A percentile compares a stretch with the other conserved stretches of the same genome.
These are phyloP conservation scores for Cercospora citrullina DNA, from an alignment of 2,329 filamentous ascomycete genomes.

Conservation along the genomic window DNA sequence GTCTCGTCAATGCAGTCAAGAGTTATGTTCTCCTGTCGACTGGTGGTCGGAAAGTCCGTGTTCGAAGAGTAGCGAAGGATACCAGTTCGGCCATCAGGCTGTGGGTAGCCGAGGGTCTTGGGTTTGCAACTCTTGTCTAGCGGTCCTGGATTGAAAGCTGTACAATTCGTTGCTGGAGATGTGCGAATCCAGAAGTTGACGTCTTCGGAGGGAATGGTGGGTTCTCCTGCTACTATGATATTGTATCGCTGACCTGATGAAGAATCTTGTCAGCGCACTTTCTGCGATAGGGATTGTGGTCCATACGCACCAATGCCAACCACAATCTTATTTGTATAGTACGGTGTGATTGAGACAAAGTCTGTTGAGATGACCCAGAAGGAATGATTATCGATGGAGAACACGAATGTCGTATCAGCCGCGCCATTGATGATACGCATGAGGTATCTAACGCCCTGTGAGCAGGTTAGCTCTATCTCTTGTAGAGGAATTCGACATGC, in stretches of 20 bases:
- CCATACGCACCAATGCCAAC: constrained; percentile 38
- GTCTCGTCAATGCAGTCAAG: constrained; percentile 1
- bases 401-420: constrained; percentile 46
- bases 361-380: constrained; percentile 44
- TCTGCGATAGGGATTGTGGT: background rate
- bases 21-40: background rate
- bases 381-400: constrained; percentile 46
- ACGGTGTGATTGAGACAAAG: constrained; percentile 42
- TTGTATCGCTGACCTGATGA: constrained; percentile 34
- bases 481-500: background rate
- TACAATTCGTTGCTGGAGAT: constrained; percentile 20
- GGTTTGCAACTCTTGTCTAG: constrained; percentile 42
- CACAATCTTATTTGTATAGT: constrained; percentile 40
- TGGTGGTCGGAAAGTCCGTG: background rate
- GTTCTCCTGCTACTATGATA: constrained; percentile 23
- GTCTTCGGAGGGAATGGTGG: background rate
- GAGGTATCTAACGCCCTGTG: constrained; percentile 24
- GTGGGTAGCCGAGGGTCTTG: constrained; percentile 32
- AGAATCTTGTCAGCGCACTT: background rate
- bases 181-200: constrained; percentile 5
- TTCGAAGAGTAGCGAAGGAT: background rate
- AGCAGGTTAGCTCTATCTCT: background rate
- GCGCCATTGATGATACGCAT: constrained; percentile 39
- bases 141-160: constrained; percentile 35
- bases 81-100: background rate